phyloP scores from a whole-genome alignment of 495 filamentous ascomycete species.

The Aspergillus egyptiacus region DNA sequence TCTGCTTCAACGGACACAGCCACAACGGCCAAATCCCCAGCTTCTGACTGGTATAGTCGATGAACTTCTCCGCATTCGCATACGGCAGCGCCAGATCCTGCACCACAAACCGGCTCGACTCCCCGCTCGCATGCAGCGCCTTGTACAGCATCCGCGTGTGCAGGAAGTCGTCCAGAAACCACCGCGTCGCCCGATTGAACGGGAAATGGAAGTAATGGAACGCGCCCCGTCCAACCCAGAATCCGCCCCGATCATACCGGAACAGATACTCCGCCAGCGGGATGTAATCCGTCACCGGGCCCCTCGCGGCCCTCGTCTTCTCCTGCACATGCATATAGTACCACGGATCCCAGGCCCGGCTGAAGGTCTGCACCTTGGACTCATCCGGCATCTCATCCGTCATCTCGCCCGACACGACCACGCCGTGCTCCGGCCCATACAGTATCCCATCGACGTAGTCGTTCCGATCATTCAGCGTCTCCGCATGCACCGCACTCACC shows the following conservation, averaged over 20 bases:
- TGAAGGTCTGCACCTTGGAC: constrained; percentile 35
- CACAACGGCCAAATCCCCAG: constrained; percentile 53
- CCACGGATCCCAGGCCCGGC: constrained; percentile 48
- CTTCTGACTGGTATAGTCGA: constrained; percentile 37
- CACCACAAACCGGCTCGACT: constrained; percentile 42
- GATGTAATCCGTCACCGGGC: constrained; percentile 35
- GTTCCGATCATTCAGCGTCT: constrained; percentile 27
- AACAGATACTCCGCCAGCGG: constrained; percentile 56
- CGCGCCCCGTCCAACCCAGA: constrained; percentile 48
- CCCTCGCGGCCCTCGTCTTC: constrained; percentile 3
- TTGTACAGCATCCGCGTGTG: constrained; percentile 53
- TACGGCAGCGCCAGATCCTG: constrained; percentile 55
- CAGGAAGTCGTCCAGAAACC: constrained; percentile 47
- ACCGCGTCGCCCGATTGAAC: constrained; percentile 49
- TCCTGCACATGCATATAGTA: constrained; percentile 49
- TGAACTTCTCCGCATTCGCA: constrained; percentile 37
- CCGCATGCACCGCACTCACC: constrained; percentile 29
- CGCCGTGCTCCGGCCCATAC: constrained; percentile 37
- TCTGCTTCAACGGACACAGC: constrained; percentile 45
- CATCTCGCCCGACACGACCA: constrained; percentile 45
- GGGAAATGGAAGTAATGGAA: constrained; percentile 53
- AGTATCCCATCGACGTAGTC: constrained; percentile 55
- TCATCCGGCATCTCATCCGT: constrained; percentile 20
- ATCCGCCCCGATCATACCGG: constrained; percentile 58
- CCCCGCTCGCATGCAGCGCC: constrained; percentile 47